Percentiles rank a stretch among this genome's conserved stretches.
phyloP scores from a whole-genome alignment of 2,329 filamentous ascomycete species.

The Aspergillus unguis region DNA sequence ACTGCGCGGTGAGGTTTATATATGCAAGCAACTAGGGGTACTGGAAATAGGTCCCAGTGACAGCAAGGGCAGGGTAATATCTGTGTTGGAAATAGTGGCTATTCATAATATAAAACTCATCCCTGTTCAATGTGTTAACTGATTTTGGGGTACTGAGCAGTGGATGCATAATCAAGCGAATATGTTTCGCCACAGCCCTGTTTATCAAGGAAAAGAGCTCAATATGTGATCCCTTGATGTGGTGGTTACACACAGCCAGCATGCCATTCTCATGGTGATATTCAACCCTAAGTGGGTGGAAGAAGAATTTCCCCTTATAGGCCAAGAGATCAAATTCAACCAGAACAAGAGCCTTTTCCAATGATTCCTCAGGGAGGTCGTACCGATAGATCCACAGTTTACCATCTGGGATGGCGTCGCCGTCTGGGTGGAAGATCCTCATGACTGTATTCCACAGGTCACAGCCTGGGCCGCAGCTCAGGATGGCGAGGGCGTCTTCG shows the following conservation, averaged over 20 bases:
- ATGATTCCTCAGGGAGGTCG: background rate
- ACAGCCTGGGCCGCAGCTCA: slow-evolving; percentile 9
- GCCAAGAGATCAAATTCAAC: slow-evolving; percentile 11
- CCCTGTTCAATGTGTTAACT: slow-evolving; percentile 6
- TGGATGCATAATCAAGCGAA: slow-evolving; percentile 5
- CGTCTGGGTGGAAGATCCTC: slow-evolving; percentile 14
- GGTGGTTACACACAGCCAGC: slow-evolving; percentile 18
- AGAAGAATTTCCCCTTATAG: slow-evolving; percentile 1
- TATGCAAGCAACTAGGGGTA: slow-evolving; percentile 11
- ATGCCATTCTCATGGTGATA: slow-evolving; percentile 11
- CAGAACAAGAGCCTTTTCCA: background rate
- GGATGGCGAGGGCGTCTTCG: slow-evolving; percentile 9
- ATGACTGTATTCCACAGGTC: slow-evolving; percentile 15
- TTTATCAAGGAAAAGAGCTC: slow-evolving; percentile 14
- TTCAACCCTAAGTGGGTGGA: slow-evolving; percentile 19
- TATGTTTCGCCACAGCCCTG: slow-evolving; percentile 6
- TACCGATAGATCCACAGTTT: slow-evolving; percentile 11
- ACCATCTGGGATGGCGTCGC: slow-evolving; percentile 12
- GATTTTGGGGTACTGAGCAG: slow-evolving; percentile 15
- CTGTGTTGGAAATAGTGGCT: slow-evolving; percentile 13
- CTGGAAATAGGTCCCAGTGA: slow-evolving; percentile 12
- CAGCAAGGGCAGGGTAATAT: background rate
- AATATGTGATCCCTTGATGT: slow-evolving; percentile 14
- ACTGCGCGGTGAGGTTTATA: slow-evolving; percentile 12
- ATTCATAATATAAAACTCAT: slow-evolving; percentile 18